Percentiles rank a stretch among this genome's conserved stretches.
phyloP scores from a whole-genome alignment of 306 rosid genomes.

The Rosa persica region DNA sequence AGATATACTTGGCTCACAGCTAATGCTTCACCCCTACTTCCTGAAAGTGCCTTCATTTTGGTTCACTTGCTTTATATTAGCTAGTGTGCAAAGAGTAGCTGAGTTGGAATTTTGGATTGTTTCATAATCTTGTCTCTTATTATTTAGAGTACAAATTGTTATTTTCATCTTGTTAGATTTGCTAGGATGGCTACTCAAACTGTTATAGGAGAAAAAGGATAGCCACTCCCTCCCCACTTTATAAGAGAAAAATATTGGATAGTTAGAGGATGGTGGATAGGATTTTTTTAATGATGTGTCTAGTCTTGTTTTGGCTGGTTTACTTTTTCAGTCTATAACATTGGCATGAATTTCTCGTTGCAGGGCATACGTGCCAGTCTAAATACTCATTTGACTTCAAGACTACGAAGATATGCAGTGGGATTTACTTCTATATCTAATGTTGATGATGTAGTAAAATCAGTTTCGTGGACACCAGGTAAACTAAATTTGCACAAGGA shows the following conservation, averaged over 20 bases:
- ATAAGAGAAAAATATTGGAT: background rate
- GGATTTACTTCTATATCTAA: slow-evolving; percentile 34
- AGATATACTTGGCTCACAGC: background rate
- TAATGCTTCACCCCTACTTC: background rate
- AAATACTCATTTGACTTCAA: slow-evolving; percentile 41
- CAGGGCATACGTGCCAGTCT: slow-evolving; percentile 52
- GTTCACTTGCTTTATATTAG: background rate
- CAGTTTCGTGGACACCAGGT: slow-evolving; percentile 50
- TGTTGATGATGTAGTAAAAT: slow-evolving; percentile 36
- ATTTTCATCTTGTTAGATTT: background rate
- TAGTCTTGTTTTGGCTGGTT: background rate
- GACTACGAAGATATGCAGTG: slow-evolving; percentile 36
- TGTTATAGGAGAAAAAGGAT: background rate
- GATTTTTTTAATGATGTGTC: background rate
- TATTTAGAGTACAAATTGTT: background rate
- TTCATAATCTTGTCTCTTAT: background rate
- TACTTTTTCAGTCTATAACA: background rate
- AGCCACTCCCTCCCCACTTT: background rate
- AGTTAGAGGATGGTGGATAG: background rate
- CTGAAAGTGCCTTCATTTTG: background rate
- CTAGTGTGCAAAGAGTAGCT: background rate
- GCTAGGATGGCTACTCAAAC: background rate
- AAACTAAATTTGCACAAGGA: background rate
- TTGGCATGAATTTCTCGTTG: slow-evolving; percentile 10
- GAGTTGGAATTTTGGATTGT: background rate